Percentiles rank a stretch among this genome's conserved stretches.
Evolutionary conservation across 2,329 filamentous ascomycete genomes (phyloP).

Genomic region (Fusarium piperis): DNA sequence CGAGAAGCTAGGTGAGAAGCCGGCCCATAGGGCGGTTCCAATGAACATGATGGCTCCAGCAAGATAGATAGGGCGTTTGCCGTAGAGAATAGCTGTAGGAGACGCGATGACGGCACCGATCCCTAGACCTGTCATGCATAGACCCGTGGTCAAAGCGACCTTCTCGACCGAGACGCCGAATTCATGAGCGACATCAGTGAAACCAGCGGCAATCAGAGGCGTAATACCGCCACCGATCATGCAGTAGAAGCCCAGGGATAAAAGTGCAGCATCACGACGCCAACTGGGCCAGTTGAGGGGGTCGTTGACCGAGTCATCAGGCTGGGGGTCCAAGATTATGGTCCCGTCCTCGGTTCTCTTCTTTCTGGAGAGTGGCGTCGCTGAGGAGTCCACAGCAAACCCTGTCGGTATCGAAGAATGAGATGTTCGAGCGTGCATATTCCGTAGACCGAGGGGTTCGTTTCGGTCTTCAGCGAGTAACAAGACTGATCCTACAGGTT

Average conservation of each 20-base stretch:
- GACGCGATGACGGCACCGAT: background rate
- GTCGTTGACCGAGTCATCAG: background rate
- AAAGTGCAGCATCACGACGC: background rate
- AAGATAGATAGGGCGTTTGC: background rate
- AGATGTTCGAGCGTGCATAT: background rate
- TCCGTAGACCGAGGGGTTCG: conserved; percentile 1
- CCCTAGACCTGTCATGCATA: background rate
- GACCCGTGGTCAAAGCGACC: background rate
- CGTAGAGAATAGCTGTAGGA: background rate
- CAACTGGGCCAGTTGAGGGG: background rate
- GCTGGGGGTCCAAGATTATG: background rate
- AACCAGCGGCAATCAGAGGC: background rate
- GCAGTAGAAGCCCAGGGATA: background rate
- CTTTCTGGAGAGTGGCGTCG: background rate
- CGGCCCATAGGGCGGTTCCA: background rate
- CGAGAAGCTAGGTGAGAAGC: background rate
- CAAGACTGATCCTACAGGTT: background rate
- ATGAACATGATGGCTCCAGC: background rate
- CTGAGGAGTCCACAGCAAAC: background rate
- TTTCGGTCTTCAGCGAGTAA: background rate
- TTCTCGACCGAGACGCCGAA: background rate
- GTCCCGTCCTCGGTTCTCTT: background rate
- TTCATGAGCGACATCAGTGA: background rate
- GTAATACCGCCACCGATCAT: conserved; percentile 4
- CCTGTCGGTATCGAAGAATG: background rate